Percentiles rank a stretch among this genome's conserved stretches.
These are phyloP conservation scores for Aaosphaeria arxii DNA, from an alignment of 2,329 filamentous ascomycete genomes.

Conservation along the genomic window DNA sequence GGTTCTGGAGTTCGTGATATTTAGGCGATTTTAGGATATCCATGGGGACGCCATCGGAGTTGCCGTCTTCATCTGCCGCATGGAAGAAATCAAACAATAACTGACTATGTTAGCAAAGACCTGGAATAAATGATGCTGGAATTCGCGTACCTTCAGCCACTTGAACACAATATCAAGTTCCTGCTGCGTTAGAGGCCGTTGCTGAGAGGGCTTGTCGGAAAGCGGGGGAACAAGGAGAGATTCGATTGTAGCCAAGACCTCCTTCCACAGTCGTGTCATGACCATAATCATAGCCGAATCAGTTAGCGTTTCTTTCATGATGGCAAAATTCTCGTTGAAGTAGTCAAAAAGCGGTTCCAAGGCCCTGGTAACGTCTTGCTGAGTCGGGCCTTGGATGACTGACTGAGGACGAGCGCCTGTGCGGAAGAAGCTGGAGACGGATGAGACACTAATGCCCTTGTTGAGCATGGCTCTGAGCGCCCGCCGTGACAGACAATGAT, in stretches of 20 bases:
- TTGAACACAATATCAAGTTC: conserved; percentile 94
- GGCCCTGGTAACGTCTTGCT: conserved; percentile 73
- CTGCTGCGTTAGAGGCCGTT: conserved; percentile 77
- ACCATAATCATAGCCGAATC: conserved; percentile 97
- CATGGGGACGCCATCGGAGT: conserved; percentile 81
- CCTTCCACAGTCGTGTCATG: conserved; percentile 98
- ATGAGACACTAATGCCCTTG: conserved; percentile 68
- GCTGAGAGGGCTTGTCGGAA: conserved; percentile 87
- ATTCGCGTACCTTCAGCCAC: conserved; percentile 65
- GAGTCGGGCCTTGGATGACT: conserved; percentile 57
- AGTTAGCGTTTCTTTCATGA: conserved; percentile 96
- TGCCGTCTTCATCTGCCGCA: conserved; percentile 80
- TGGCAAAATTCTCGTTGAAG: conserved; percentile 97
- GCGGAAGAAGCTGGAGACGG: conserved; percentile 67
- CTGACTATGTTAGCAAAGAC: conserved; percentile 13
- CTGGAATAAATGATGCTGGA: neutral
- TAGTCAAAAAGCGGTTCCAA: conserved; percentile 85
- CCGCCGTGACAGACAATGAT: conserved; percentile 78
- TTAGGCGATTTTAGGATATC: conserved; percentile 95
- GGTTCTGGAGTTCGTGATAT: conserved; percentile 92
- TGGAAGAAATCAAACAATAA: conserved; percentile 94
- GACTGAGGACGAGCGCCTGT: conserved; percentile 47
- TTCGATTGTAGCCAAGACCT: conserved; percentile 90
- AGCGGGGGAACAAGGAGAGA: conserved; percentile 85
- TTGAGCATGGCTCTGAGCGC: conserved; percentile 73